Conservation (phyloP, 2,329 filamentous ascomycete species). For the Aphanocladium album region DNA sequence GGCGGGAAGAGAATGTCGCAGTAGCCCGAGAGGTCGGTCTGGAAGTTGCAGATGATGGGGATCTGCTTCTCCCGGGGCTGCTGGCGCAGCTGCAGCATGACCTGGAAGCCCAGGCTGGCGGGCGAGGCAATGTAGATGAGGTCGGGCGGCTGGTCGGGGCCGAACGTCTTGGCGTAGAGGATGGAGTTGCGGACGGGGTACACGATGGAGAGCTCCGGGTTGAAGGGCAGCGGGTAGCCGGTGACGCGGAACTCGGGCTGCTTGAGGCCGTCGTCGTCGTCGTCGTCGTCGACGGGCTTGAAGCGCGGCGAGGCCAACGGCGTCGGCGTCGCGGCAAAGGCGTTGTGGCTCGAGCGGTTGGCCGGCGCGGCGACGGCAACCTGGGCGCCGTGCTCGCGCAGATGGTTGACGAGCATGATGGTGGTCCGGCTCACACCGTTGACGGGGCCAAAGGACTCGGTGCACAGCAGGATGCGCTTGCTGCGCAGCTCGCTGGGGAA, state of each 20-base stretch:
- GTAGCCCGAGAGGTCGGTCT: slow-evolving; percentile 66
- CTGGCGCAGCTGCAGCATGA: slow-evolving; percentile 63
- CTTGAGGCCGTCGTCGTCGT: slow-evolving; percentile 16
- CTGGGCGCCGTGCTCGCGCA: slow-evolving; percentile 57
- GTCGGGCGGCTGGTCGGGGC: slow-evolving; percentile 47
- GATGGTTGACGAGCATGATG: slow-evolving; percentile 62
- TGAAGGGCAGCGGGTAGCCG: slow-evolving; percentile 65
- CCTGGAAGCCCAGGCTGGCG: slow-evolving; percentile 65
- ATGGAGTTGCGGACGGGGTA: slow-evolving; percentile 62
- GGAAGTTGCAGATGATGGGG: slow-evolving; percentile 63
- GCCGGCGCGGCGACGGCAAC: slow-evolving; percentile 63
- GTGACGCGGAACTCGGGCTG: slow-evolving; percentile 52
- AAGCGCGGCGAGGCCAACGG: slow-evolving; percentile 32
- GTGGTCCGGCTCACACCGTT: slow-evolving; percentile 71
- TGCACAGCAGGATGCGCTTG: slow-evolving; percentile 61
- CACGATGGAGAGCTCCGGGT: slow-evolving; percentile 64
- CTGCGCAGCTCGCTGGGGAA: slow-evolving; percentile 49
- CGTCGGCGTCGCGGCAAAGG: slow-evolving; percentile 42
- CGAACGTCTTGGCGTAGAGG: slow-evolving; percentile 56
- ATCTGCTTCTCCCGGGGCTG: slow-evolving; percentile 49
- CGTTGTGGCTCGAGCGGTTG: slow-evolving; percentile 50
- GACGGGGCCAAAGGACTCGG: slow-evolving; percentile 66
- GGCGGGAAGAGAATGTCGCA: slow-evolving; percentile 63
- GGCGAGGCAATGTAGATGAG: slow-evolving; percentile 66
- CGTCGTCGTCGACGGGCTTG: slow-evolving; percentile 21